These are phyloP conservation scores for Yarrowia divulgata DNA, from an alignment of 805 yeast species.

Conservation along the genomic window DNA sequence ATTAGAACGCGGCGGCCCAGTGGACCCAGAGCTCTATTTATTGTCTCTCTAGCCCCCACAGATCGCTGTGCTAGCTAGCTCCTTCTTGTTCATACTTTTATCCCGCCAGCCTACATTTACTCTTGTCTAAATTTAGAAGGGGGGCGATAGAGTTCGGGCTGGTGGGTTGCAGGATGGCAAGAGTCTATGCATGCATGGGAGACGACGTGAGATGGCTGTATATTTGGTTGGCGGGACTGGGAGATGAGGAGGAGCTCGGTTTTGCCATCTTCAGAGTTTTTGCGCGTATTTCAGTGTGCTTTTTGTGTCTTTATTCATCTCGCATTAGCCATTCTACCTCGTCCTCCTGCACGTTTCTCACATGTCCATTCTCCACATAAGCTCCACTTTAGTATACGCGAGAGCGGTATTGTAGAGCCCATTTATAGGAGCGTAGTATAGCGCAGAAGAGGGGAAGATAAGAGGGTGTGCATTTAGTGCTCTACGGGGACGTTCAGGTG, in stretches of 20 bases:
- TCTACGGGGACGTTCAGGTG: too few species aligned
- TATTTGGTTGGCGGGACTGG: background rate
- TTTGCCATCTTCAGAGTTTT: background rate
- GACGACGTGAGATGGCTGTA: background rate
- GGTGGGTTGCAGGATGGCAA: background rate
- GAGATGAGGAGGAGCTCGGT: too few species aligned
- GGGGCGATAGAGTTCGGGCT: slow-evolving; percentile 23
- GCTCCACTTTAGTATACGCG: background rate
- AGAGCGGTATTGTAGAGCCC: background rate
- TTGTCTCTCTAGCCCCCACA: background rate
- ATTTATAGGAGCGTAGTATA: slow-evolving; percentile 15
- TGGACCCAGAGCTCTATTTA: background rate
- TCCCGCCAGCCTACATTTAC: slow-evolving; percentile 36
- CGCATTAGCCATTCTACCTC: too few species aligned
- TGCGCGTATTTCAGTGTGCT: background rate
- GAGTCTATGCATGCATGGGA: background rate
- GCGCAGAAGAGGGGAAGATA: slow-evolving; percentile 14
- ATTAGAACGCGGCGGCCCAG: background rate
- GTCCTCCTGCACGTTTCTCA: too few species aligned
- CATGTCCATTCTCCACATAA: background rate
- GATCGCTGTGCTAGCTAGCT: background rate
- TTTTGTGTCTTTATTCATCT: background rate
- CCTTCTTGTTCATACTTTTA: slow-evolving; percentile 16
- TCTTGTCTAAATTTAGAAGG: slow-evolving; percentile 29
- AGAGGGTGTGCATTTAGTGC: background rate